phyloP scores from a whole-genome alignment of 495 filamentous ascomycete species.

The Penicillium bialowiezense region DNA sequence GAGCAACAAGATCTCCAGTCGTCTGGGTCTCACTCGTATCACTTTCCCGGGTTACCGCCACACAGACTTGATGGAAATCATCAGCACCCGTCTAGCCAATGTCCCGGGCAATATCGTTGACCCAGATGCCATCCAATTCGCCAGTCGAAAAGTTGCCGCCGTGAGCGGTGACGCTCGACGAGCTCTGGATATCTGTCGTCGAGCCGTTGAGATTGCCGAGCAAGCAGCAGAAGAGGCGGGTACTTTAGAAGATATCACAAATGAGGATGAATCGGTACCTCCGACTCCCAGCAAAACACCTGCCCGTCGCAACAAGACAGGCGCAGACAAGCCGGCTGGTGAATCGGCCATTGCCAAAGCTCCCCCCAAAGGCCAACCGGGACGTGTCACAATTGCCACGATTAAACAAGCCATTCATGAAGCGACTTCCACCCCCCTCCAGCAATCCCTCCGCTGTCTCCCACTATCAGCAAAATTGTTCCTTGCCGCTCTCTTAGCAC shows the following conservation, averaged over 20 bases:
- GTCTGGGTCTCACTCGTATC: slow-evolving; percentile 85
- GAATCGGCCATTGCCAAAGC: slow-evolving; percentile 13
- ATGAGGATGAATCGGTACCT: slow-evolving; percentile 36
- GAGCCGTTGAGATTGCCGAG: slow-evolving; percentile 95
- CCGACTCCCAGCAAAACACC: slow-evolving; percentile 47
- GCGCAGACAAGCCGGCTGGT: slow-evolving; percentile 10
- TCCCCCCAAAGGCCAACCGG: slow-evolving; percentile 37
- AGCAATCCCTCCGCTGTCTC: slow-evolving; percentile 78
- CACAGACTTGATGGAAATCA: slow-evolving; percentile 96
- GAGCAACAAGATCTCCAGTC: slow-evolving; percentile 95
- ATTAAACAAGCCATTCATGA: slow-evolving; percentile 94
- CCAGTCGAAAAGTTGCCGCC: slow-evolving; percentile 91
- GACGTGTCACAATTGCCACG: slow-evolving; percentile 81
- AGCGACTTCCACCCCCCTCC: slow-evolving; percentile 86
- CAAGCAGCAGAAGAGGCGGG: slow-evolving; percentile 50
- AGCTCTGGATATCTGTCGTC: slow-evolving; percentile 90
- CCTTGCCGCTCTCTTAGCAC: slow-evolving; percentile 73
- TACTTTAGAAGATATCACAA: slow-evolving; percentile 17
- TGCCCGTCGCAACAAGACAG: slow-evolving; percentile 31
- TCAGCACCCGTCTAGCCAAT: slow-evolving; percentile 80
- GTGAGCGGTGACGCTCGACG: slow-evolving; percentile 92
- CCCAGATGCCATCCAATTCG: slow-evolving; percentile 92
- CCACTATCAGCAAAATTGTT: slow-evolving; percentile 82
- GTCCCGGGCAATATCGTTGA: slow-evolving; percentile 90
- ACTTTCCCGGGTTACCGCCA: slow-evolving; percentile 98